Percentiles rank a stretch among this genome's conserved stretches.
These are phyloP conservation scores for Colletotrichum abscissum DNA, from an alignment of 2,329 filamentous ascomycete species.

Conservation along the genomic window DNA sequence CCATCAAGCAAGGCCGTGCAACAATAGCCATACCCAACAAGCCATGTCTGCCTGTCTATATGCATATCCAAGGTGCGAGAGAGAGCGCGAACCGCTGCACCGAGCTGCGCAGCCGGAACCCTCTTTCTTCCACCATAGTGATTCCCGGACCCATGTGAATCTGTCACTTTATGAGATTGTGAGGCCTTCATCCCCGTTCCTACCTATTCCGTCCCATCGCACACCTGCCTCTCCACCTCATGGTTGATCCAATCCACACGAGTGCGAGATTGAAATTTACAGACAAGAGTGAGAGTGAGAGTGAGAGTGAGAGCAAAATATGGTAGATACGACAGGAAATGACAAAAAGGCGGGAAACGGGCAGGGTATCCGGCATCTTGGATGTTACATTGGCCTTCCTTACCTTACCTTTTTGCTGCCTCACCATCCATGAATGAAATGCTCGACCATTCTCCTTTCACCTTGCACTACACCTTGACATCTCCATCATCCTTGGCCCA, in stretches of 20 bases:
- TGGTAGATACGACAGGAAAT: neutral
- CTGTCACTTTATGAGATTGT: no score
- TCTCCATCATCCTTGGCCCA: constrained; percentile 6
- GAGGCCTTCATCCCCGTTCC: no score
- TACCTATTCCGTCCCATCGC: no score
- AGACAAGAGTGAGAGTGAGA: no score
- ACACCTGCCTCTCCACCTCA: no score
- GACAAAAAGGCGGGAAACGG: constrained; percentile 32
- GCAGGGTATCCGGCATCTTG: constrained; percentile 33
- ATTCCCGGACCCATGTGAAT: neutral
- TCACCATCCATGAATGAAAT: neutral
- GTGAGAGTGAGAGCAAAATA: neutral
- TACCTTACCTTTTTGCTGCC: neutral
- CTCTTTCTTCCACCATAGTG: neutral
- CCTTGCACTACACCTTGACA: no score
- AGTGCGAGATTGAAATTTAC: no score
- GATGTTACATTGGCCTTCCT: constrained; percentile 11
- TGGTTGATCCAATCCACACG: no score
- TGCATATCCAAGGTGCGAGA: no score
- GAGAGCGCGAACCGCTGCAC: constrained; percentile 5
- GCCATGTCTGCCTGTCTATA: no score
- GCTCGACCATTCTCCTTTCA: no score
- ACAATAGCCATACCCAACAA: neutral
- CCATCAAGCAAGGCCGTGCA: constrained; percentile 6
- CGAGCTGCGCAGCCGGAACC: neutral